A percentile compares a stretch with the other conserved stretches of the same genome.
Evolutionary conservation across 208 protist genomes (phyloP).

Genomic region (Wallacemonas rigidus): DNA sequence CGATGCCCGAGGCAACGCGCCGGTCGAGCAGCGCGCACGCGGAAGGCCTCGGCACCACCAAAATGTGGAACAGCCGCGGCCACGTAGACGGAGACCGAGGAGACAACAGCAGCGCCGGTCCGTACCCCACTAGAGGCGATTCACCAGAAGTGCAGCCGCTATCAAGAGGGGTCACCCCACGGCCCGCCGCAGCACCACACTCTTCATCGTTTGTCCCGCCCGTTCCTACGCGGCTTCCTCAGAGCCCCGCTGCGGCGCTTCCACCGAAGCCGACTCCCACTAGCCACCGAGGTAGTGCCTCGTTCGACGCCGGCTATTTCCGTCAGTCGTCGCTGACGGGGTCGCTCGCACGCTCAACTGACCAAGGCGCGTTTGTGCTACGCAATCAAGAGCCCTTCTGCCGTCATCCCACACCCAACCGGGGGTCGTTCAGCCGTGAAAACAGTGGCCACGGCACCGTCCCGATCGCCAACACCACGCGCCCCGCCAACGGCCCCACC

Average conservation of each 20-base stretch:
- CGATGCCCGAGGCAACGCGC: not conserved
- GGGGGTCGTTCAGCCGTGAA: not conserved
- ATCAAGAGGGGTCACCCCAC: too few species aligned
- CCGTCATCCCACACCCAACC: slow-evolving; percentile 1
- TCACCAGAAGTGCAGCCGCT: slow-evolving; percentile 6
- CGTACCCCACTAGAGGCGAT: not conserved
- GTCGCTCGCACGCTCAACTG: not conserved
- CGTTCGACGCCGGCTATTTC: slow-evolving; percentile 11
- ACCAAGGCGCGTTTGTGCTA: slow-evolving; percentile 11
- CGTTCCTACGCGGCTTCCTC: not conserved
- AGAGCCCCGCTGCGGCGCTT: not conserved
- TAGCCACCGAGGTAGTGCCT: slow-evolving; percentile 1
- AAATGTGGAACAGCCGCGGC: not conserved
- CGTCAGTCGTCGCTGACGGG: slow-evolving; percentile 8
- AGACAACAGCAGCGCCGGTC: not conserved
- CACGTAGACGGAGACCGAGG: too few species aligned
- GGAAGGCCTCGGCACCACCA: not conserved
- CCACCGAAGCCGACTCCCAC: not conserved
- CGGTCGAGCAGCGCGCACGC: not conserved
- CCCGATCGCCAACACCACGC: too few species aligned
- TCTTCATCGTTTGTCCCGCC: slow-evolving; percentile 1
- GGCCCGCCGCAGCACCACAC: too few species aligned
- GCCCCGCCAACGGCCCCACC: too few species aligned
- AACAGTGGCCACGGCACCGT: not conserved
- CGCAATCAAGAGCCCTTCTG: slow-evolving; percentile 7